phyloP scores from a whole-genome alignment of 352 stramenopile species.

The Globisporangium heterothallicum region DNA sequence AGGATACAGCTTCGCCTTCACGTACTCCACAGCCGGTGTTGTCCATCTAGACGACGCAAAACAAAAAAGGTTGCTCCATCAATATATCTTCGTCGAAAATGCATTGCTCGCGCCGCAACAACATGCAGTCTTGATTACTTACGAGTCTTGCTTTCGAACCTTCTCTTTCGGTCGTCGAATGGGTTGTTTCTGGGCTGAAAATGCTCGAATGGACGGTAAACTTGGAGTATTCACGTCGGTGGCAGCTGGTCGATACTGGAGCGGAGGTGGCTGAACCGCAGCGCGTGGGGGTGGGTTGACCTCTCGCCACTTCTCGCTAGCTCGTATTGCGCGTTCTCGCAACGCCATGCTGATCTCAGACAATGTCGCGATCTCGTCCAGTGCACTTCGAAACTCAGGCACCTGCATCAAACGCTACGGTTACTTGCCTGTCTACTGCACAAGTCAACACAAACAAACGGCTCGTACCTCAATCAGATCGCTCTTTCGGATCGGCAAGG shows the following conservation, averaged over 20 bases:
- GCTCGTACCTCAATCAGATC: slow-evolving; percentile 47
- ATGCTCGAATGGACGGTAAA: slow-evolving; percentile 36
- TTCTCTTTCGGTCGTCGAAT: slow-evolving; percentile 25
- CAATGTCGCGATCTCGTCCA: slow-evolving; percentile 29
- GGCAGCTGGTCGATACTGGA: slow-evolving; percentile 13
- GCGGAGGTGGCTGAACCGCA: slow-evolving; percentile 8
- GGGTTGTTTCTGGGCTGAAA: slow-evolving; percentile 32
- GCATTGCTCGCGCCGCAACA: too few relatives aligned
- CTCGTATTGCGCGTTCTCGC: slow-evolving; percentile 31
- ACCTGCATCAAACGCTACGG: slow-evolving; percentile 29
- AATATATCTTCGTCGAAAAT: too few relatives aligned
- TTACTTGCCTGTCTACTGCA: too few relatives aligned
- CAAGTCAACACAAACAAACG: background rate
- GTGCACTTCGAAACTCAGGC: slow-evolving; percentile 21
- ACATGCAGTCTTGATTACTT: slow-evolving; percentile 14
- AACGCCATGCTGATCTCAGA: slow-evolving; percentile 28
- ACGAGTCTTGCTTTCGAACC: slow-evolving; percentile 42
- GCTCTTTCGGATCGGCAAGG: slow-evolving; percentile 56
- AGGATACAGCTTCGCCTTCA: slow-evolving; percentile 77
- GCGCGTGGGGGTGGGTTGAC: slow-evolving; percentile 30
- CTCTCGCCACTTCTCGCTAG: slow-evolving; percentile 33
- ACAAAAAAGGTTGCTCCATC: too few relatives aligned
- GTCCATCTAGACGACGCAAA: slow-evolving; percentile 33
- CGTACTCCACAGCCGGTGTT: slow-evolving; percentile 56
- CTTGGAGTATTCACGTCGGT: slow-evolving; percentile 9